Conservation (phyloP, 1,139 yeast genomes). For the Pneumocystis oryctolagi region DNA sequence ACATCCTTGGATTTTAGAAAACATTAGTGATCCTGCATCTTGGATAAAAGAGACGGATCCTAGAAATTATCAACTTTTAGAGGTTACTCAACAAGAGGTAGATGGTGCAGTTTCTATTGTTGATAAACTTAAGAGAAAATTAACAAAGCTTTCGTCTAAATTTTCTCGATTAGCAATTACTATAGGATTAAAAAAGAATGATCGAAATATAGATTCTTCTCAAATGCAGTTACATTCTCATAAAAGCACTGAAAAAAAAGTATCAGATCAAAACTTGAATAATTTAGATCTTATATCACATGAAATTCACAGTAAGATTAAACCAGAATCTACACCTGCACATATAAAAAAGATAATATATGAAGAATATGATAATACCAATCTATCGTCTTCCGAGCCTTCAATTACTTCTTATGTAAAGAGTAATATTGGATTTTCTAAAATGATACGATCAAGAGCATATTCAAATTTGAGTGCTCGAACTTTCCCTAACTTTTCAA, state of each 20-base stretch:
- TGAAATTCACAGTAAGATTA: neutral
- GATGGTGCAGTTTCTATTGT: constrained; percentile 43
- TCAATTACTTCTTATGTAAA: neutral
- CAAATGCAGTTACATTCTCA: neutral
- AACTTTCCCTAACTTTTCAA: neutral
- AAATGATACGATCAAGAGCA: constrained; percentile 1
- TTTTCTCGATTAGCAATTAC: neutral
- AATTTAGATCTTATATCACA: neutral
- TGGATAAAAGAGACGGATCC: constrained; percentile 16
- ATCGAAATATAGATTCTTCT: neutral
- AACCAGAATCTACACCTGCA: neutral
- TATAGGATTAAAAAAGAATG: neutral
- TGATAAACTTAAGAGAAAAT: constrained; percentile 3
- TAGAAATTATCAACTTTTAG: constrained; percentile 30
- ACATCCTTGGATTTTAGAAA: constrained; percentile 64
- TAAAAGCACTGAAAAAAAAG: neutral
- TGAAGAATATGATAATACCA: neutral
- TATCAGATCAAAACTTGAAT: neutral
- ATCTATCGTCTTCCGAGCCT: neutral
- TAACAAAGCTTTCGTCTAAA: neutral
- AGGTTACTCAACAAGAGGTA: constrained; percentile 54
- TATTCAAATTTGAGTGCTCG: neutral
- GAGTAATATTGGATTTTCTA: neutral
- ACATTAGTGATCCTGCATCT: constrained; percentile 31
- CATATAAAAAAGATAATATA: neutral